Evolutionary conservation across 257 asterid species (phyloP), one percentile per base, ranked within the genome.

Genomic region (Fraxinus americana): DNA sequence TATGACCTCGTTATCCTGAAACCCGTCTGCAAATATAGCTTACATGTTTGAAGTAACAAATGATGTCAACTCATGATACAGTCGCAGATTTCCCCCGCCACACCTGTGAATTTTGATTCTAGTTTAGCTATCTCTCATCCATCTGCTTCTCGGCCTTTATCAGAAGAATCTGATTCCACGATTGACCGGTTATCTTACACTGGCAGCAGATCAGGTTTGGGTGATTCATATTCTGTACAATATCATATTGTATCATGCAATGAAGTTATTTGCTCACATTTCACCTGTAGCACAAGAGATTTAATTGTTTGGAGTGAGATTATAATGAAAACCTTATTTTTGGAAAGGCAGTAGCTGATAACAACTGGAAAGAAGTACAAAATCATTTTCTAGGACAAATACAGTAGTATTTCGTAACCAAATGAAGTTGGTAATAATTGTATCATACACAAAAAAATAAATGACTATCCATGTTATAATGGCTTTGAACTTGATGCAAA

Each of bases 71-170:
- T 84, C 67, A 73, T 79, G 74, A 30, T 82, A 82, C 88, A 85
- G 89, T 39, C 81, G 81, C 96, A 89, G 90, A 88, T 80, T 82
- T 82, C 94, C 78, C 90, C 97, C 73, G 91, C 90, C 75, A 88
- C 93, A 21, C 93, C 97, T 59, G 85, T 83, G 32, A 83, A 73
- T 76, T 85, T 87, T 57, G 85, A 83, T 84, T 75, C 92, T 63
- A 78, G 73, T 76, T 74, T 88, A 8, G 85, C 79, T 67, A 48
- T 68, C 63, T 79, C 87, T 67, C 86, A 82, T 50, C 89, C 81
- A 57, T 48, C 87, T 79, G 63, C 79, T 71, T 10, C 90, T 63
- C 71, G 83, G 89, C 84, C 81, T 32, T 82, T 86, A 75, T 82
- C 86, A 0, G 91, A 89, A 83, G 91, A 84, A 72, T 79, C 86